Evolutionary conservation across 1,139 yeast genomes (phyloP).

Genomic region (Diutina mesorugosa): DNA sequence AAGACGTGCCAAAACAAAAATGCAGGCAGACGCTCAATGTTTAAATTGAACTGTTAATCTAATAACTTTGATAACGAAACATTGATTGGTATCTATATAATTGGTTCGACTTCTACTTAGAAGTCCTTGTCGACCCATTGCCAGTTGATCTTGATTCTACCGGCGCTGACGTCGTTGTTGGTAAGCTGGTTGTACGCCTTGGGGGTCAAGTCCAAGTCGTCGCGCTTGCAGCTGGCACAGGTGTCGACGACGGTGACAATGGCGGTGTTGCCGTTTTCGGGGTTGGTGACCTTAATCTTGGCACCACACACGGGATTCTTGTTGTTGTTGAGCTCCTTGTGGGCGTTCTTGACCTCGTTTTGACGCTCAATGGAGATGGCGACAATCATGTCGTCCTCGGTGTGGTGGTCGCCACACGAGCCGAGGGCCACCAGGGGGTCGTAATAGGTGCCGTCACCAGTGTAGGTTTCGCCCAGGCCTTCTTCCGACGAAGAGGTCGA

Average conservation of each 20-base stretch:
- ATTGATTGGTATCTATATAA: neutral
- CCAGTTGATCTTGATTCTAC: constrained; percentile 38
- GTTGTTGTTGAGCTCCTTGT: constrained; percentile 38
- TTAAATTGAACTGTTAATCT: no score
- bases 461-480: constrained; percentile 51
- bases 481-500: constrained; percentile 6
- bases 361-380: constrained; percentile 12
- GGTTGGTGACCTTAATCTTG: constrained; percentile 19
- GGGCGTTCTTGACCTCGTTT: neutral
- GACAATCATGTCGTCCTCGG: constrained; percentile 35
- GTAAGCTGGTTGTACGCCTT: constrained; percentile 37
- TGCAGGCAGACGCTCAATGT: no score
- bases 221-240: constrained; percentile 35
- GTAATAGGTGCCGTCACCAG: constrained; percentile 68
- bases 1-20: neutral
- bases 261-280: constrained; percentile 24
- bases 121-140: constrained; percentile 5
- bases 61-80: neutral
- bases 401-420: constrained; percentile 41
- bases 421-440: constrained; percentile 35
- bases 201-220: constrained; percentile 40
- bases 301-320: constrained; percentile 36
- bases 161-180: constrained; percentile 18
- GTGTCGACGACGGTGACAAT: constrained; percentile 40
- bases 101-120: neutral